Conservation (phyloP, 2,329 filamentous ascomycete species). For the Aspergillus melleus region DNA sequence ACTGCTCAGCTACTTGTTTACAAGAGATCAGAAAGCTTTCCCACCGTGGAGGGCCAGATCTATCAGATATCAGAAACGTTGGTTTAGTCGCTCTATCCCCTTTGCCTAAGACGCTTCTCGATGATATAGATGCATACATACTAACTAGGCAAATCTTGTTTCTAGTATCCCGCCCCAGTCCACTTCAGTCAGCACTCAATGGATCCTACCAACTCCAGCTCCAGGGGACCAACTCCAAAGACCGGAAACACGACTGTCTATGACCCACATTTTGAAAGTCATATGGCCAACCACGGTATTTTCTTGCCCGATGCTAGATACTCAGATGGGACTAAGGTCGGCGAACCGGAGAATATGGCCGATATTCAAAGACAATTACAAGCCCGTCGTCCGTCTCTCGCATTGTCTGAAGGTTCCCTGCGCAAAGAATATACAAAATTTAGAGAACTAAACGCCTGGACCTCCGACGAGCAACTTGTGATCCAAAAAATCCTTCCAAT, state of each 20-base stretch:
- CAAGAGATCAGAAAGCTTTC: too few relatives aligned
- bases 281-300: background rate
- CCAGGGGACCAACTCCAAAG: background rate
- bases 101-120: background rate
- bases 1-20: too few relatives aligned
- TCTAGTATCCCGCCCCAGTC: background rate
- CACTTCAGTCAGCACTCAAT: background rate
- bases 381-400: background rate
- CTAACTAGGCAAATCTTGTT: background rate
- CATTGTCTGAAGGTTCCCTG: background rate
- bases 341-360: conserved; percentile 1
- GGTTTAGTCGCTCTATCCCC: background rate
- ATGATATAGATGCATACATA: too few relatives aligned
- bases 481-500: background rate
- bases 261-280: background rate
- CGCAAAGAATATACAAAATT: background rate
- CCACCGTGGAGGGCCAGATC: background rate
- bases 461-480: background rate
- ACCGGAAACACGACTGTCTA: background rate
- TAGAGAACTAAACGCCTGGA: background rate
- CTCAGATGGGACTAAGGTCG: background rate
- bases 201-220: background rate
- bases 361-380: background rate
- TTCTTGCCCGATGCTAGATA: background rate
- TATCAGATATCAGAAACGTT: background rate